A percentile compares a stretch with the other conserved stretches of the same genome.
Conservation (phyloP, 2,329 filamentous ascomycete genomes). For the Paramyrothecium roridum region DNA sequence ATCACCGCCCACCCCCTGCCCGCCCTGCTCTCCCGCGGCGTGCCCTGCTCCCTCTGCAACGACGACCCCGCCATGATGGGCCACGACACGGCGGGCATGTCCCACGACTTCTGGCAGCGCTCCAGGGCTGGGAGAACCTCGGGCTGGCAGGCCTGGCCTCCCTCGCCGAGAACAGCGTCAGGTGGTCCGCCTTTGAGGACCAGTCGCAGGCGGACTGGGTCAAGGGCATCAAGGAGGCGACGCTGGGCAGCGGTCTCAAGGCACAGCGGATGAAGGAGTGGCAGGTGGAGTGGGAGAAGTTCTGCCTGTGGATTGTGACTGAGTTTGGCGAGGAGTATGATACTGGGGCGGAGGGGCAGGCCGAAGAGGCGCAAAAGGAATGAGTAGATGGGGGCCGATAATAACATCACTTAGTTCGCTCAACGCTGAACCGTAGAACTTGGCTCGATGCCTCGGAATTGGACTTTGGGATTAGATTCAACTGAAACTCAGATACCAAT, state of each 20-base stretch:
- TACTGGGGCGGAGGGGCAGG: not conserved
- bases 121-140: conserved; percentile 89
- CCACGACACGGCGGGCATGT: conserved; percentile 77
- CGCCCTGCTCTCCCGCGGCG: conserved; percentile 78
- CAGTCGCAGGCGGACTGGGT: conserved; percentile 68
- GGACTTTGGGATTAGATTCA: too few species aligned
- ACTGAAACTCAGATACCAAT: too few species aligned
- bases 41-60: conserved; percentile 80
- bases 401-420: too few species aligned
- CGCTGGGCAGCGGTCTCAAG: conserved; percentile 67
- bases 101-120: conserved; percentile 92
- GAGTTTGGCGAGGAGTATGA: conserved; percentile 69
- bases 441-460: too few species aligned
- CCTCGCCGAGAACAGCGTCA: conserved; percentile 87
- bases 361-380: conserved; percentile 1
- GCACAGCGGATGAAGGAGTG: conserved; percentile 74
- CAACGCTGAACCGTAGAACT: too few species aligned
- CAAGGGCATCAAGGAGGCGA: conserved; percentile 69
- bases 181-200: conserved; percentile 88
- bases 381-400: too few species aligned
- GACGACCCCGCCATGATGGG: conserved; percentile 89
- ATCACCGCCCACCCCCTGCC: conserved; percentile 79
- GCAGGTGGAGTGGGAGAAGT: conserved; percentile 80
- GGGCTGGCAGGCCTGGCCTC: conserved; percentile 82
- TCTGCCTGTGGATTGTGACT: conserved; percentile 84